A percentile compares a stretch with the other conserved stretches of the same genome.
Conservation (phyloP, 345 rosid genomes). For the Dipteronia dyeriana region DNA sequence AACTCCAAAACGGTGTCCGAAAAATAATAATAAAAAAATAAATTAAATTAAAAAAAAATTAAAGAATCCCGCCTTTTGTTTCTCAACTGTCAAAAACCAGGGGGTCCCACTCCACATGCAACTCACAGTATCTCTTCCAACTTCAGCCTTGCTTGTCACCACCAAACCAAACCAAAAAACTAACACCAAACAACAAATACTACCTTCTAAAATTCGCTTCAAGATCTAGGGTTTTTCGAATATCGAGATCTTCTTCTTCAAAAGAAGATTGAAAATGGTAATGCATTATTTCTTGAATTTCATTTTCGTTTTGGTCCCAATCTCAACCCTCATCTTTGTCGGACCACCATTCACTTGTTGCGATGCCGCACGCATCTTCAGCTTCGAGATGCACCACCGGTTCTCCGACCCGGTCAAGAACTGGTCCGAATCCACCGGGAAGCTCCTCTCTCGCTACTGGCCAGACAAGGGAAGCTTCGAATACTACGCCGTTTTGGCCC, state of each 20-base stretch:
- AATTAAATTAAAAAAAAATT: background rate
- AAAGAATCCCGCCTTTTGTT: constrained; percentile 13
- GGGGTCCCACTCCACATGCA: constrained; percentile 31
- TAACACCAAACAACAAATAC: no score
- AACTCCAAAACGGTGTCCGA: background rate
- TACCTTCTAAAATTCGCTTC: background rate
- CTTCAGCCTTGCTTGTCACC: no score
- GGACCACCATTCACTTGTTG: constrained; percentile 4
- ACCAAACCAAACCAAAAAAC: background rate
- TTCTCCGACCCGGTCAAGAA: constrained; percentile 65
- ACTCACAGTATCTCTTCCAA: background rate
- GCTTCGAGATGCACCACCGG: constrained; percentile 81
- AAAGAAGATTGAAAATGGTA: constrained; percentile 34
- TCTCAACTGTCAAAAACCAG: constrained; percentile 9
- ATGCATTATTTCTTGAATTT: constrained; percentile 38
- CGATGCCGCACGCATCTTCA: constrained; percentile 62
- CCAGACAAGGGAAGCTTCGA: constrained; percentile 67
- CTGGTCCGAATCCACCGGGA: constrained; percentile 46
- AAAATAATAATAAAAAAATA: no score
- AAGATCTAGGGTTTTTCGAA: constrained; percentile 7
- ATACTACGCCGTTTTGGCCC: constrained; percentile 64
- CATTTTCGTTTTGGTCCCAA: constrained; percentile 34
- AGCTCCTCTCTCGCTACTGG: constrained; percentile 40
- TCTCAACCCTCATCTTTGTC: constrained; percentile 21
- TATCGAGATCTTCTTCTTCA: background rate